Base-by-base conservation (phyloP, 1,139 yeast genomes). In the Nakaseomyces delphensis region DNA sequence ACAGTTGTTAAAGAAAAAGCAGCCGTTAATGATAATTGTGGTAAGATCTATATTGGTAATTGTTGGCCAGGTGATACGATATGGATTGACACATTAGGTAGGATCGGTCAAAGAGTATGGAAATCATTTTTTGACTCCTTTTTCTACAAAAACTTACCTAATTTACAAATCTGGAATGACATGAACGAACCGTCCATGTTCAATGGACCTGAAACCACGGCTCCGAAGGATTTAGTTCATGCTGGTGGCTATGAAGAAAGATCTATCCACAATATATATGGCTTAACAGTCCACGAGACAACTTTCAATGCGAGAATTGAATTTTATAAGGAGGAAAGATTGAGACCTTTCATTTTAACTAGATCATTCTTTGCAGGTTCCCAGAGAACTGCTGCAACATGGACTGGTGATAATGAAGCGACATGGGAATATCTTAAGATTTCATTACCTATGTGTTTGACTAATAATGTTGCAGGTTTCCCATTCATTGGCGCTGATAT, bases 61-160 rank as follows among this genome's bases (percentile, higher is more conserved):
- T 91, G 98, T 64, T 91, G 99, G 99, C 97, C 98, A 1, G 99
- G 98, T 0, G 89, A 84, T 53, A 83, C 95, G 0, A 71, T 86
- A 3, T 91, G 98, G 97, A 75, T 91, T 40, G 98, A 91, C 54
- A 72, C 95, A 0, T 64, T 86, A 47, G 76, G 80, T 54, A 87
- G 93, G 1, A 59, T 66, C 2, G 74, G 85, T 1, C 74, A 69
- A 43, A 57, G 57, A 6, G 72, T 71, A 50, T 91, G 97, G 97
- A 62, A 63, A 38, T 49, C 56, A 3, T 64, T 72, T 46, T 76
- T 71, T 50, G 56, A 51, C 10, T 64, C 65, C 36, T 75, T 83
- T 45, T 69, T 79, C 7, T 30, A 39, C 49, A 78, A 80, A 0
- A 48, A 49, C 25, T n/a, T 33, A 15, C 13, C 32, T 7, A 91